Evolutionary conservation across 2,329 filamentous ascomycete species (phyloP).

Genomic region (Ceratocystis ficicola): DNA sequence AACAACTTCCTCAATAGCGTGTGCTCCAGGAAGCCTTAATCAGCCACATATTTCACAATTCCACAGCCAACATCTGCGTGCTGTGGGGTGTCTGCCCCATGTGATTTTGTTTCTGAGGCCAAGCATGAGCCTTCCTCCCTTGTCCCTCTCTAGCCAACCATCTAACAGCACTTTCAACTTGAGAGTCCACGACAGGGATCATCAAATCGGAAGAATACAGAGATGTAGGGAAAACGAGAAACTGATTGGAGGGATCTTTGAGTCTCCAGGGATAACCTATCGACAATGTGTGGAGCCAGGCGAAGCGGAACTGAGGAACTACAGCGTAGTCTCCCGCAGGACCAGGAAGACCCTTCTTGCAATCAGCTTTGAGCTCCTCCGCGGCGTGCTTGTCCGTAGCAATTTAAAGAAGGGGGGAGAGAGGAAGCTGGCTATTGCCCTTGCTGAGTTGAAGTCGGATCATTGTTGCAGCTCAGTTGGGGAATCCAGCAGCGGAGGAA

Average conservation of each 20-base stretch:
- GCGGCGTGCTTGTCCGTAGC: not conserved
- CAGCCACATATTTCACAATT: too few species aligned
- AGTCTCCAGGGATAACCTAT: not conserved
- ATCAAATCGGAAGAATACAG: not conserved
- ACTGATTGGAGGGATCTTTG: not conserved
- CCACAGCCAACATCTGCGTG: too few species aligned
- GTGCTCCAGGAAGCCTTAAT: too few species aligned
- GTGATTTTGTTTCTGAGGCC: not conserved
- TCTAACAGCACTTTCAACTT: not conserved
- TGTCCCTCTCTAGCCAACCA: not conserved
- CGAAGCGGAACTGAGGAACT: not conserved
- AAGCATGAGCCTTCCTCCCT: not conserved
- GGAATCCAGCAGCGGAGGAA: not conserved
- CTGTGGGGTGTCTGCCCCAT: too few species aligned
- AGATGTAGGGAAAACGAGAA: not conserved
- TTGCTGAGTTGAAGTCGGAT: not conserved
- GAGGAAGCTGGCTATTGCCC: not conserved
- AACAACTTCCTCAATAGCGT: too few species aligned
- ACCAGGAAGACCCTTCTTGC: not conserved
- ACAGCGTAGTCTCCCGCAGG: not conserved
- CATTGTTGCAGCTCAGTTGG: not conserved
- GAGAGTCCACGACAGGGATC: not conserved
- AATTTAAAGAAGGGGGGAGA: not conserved
- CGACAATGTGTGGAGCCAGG: not conserved
- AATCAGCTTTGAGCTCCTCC: not conserved